Base-by-base conservation (phyloP, 331 rosid genomes). In the Malus hybrid region DNA sequence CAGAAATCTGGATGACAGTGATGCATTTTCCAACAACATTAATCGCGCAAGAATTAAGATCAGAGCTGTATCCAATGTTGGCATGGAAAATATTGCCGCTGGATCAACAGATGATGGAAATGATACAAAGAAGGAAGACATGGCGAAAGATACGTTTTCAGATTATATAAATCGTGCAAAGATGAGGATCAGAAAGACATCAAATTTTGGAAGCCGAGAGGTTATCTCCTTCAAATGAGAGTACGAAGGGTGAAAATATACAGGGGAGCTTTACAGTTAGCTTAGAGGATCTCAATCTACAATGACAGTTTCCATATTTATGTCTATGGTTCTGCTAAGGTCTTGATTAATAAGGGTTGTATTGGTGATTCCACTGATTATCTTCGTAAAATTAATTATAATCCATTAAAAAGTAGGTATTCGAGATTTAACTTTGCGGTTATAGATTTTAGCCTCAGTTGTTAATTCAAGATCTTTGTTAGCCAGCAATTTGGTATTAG, bases 1-100 rank as follows among this genome's bases (percentile, higher is more conserved):
- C 56, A 48, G 29, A 65, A 57, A 42, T 33, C 48, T 29, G 57
- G 31, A 6, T 19, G 33, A 60, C 66, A 72, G 73, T 69, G 78
- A 71, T 59, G 63, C 65, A 54, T 77, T 81, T 65, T 72, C 81
- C 2, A 54, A 81, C 28, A 76, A 81, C 52, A 81, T 77, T 65
- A 29, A 19, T 52, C 79, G 33, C 0, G 46, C 78, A 6, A 72
- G 60, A 76, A 20, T 59, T 14, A 71, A 56, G 75, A 71, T 81
- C 70, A 76, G 78, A 46, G 24, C 81, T 24, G 52, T 65, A 52
- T 54, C 84, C 57, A 34, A 65, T 52, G 48, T 50, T 57, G 72
- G 75, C 2, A 54, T 9, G 29, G 62, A 6, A 28, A 77, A 24
- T 50, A 67, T 8, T 48, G 71, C 52, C 42, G 59, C 75, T 2